phyloP scores from a whole-genome alignment of 1,139 yeast species.

The Pichia inconspicua region DNA sequence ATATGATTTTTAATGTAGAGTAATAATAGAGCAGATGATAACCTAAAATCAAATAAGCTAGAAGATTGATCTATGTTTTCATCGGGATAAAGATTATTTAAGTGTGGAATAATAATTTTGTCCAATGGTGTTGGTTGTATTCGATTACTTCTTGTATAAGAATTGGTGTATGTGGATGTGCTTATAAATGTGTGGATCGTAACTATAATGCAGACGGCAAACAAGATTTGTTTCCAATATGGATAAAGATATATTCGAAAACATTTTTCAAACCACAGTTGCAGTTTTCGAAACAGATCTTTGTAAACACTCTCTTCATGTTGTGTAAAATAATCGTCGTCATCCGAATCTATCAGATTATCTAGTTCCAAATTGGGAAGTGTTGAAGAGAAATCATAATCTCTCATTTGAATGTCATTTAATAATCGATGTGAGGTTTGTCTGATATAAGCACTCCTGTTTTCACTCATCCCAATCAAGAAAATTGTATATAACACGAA shows the following conservation, averaged over 20 bases:
- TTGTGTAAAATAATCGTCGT: constrained; percentile 1
- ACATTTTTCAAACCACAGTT: not conserved
- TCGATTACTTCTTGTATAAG: too few relatives aligned
- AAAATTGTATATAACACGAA: too few relatives aligned
- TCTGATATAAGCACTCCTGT: not conserved
- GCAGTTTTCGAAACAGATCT: not conserved
- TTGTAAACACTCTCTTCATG: constrained; percentile 1
- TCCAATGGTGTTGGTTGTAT: constrained; percentile 2
- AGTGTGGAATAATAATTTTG: constrained; percentile 10
- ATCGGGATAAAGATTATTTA: constrained; percentile 8
- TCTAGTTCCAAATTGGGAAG: not conserved
- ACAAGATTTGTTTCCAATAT: not conserved
- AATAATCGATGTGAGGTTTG: not conserved
- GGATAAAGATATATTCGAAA: not conserved
- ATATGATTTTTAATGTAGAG: constrained; percentile 18
- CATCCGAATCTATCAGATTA: not conserved
- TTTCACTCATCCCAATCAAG: not conserved
- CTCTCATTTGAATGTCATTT: not conserved
- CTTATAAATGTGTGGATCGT: too few relatives aligned
- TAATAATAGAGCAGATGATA: constrained; percentile 21
- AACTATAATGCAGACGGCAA: not conserved
- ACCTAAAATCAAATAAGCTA: constrained; percentile 22
- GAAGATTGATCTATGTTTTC: not conserved
- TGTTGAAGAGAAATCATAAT: not conserved
- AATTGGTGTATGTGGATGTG: too few relatives aligned